phyloP scores from a whole-genome alignment of 2,329 filamentous ascomycete genomes.

The Acephala macrosclerotiorum region DNA sequence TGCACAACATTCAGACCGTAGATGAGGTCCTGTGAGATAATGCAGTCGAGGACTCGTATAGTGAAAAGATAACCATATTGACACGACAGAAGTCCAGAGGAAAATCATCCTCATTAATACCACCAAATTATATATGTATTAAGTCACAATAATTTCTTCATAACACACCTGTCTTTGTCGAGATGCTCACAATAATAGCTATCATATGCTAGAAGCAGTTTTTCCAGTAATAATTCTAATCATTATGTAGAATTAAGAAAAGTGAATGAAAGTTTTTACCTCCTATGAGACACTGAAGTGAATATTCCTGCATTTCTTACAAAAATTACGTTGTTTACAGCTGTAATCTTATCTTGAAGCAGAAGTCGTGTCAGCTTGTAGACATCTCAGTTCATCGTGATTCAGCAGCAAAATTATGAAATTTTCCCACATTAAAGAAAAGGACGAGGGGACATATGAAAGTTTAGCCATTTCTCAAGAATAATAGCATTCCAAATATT shows the following conservation, averaged over 20 bases:
- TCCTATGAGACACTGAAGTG: background rate
- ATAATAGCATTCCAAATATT: background rate
- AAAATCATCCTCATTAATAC: background rate
- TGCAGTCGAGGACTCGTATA: too few species aligned
- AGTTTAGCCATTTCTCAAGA: background rate
- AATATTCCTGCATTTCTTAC: background rate
- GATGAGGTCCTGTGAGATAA: background rate
- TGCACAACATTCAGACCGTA: background rate
- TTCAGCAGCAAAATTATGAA: background rate
- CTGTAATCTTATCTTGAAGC: background rate
- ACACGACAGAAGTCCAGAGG: background rate
- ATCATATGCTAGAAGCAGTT: background rate
- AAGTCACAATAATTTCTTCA: background rate
- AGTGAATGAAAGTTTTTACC: background rate
- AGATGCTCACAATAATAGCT: background rate
- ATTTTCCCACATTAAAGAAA: background rate
- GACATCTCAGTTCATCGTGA: background rate
- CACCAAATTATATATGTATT: background rate
- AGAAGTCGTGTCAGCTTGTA: slow-evolving; percentile 1
- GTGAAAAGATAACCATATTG: background rate
- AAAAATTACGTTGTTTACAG: background rate
- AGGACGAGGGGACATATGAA: background rate
- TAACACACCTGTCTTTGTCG: background rate
- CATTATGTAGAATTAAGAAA: background rate
- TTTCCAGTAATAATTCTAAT: background rate